Conservation (phyloP, 768 basidiomycete species). For the Mycena chlorophos region DNA sequence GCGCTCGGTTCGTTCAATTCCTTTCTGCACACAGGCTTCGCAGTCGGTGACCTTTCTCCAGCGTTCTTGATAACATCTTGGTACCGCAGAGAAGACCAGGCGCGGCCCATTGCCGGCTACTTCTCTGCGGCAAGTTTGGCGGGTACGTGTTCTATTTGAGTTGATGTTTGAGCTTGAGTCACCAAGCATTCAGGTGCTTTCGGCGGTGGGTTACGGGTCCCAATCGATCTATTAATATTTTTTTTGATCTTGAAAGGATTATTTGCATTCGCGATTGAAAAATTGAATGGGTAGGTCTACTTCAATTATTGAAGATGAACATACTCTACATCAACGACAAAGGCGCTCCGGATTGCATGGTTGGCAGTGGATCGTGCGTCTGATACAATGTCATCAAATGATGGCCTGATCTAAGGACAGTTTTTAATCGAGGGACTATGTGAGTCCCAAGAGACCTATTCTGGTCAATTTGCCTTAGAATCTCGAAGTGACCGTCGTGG, state of each 20-base stretch:
- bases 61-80: constrained; percentile 51
- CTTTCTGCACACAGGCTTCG: neutral
- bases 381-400: neutral
- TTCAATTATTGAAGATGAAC: neutral
- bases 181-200: too few relatives aligned
- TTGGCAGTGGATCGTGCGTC: constrained; percentile 41
- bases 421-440: constrained; percentile 41
- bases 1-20: constrained; percentile 29
- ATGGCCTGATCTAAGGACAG: constrained; percentile 15
- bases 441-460: constrained; percentile 9
- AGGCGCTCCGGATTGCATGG: constrained; percentile 32
- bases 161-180: too few relatives aligned
- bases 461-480: neutral
- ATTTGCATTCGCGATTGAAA: constrained; percentile 40
- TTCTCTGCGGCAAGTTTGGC: constrained; percentile 56
- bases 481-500: constrained; percentile 33
- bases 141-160: constrained; percentile 36
- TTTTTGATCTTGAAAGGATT: too few relatives aligned
- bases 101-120: constrained; percentile 54
- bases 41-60: constrained; percentile 18
- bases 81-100: constrained; percentile 54
- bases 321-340: too few relatives aligned
- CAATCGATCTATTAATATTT: too few relatives aligned
- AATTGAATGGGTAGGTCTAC: constrained; percentile 34
- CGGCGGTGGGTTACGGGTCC: too few relatives aligned